Percentiles rank a stretch among this genome's conserved stretches.
These are phyloP conservation scores for Xylaria sp. DNA, from an alignment of 2,329 filamentous ascomycete genomes.

Conservation along the genomic window DNA sequence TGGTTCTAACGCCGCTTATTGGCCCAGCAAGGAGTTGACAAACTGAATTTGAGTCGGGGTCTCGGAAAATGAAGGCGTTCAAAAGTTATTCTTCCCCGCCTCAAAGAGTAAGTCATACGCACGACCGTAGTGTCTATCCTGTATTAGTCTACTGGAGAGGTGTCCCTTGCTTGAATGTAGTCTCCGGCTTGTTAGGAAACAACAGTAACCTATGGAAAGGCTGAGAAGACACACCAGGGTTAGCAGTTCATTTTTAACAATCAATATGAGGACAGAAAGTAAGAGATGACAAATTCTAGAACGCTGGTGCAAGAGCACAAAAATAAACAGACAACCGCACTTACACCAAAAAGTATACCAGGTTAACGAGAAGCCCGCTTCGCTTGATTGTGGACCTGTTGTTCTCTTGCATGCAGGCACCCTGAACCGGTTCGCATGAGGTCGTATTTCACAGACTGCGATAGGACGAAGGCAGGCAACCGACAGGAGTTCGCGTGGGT, in stretches of 20 bases:
- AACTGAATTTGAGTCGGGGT: constrained; percentile 53
- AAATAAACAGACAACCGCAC: constrained; percentile 25
- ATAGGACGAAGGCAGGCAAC: constrained; percentile 53
- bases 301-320: constrained; percentile 34
- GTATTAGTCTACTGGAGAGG: constrained; percentile 30
- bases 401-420: constrained; percentile 57
- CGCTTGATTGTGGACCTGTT: constrained; percentile 49
- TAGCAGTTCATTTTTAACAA: constrained; percentile 3
- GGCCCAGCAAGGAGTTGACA: constrained; percentile 46
- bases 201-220: not conserved
- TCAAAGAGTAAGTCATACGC: constrained; percentile 33
- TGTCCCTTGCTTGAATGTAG: not conserved
- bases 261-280: constrained; percentile 8
- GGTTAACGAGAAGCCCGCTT: constrained; percentile 33
- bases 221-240: not conserved
- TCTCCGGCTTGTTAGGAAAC: not conserved
- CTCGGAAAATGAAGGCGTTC: constrained; percentile 49
- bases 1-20: constrained; percentile 45
- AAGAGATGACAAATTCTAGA: constrained; percentile 38
- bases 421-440: constrained; percentile 60
- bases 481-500: constrained; percentile 49
- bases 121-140: constrained; percentile 19
- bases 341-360: constrained; percentile 34
- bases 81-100: constrained; percentile 45
- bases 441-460: constrained; percentile 51